Evolutionary conservation across 2,329 filamentous ascomycete genomes (phyloP), one percentile per base, ranked within the genome.

Genomic region (Coleophoma crateriformis): DNA sequence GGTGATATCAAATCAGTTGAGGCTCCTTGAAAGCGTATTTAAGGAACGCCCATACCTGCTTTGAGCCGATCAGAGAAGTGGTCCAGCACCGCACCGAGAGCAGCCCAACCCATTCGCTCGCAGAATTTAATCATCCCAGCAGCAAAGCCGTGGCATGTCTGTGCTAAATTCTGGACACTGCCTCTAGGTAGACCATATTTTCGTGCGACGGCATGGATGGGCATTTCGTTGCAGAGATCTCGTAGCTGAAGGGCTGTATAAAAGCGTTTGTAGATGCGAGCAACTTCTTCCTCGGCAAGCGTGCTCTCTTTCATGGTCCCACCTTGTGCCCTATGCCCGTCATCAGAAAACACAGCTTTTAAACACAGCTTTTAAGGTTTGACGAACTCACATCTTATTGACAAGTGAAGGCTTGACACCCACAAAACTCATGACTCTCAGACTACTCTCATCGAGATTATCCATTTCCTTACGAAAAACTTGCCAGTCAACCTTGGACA

Each of bases 81-180:
- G 56, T 90, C 85, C 33, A 90, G 71, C 7, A 85, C 82, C 4
- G 83, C 84, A 7, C 82, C 81, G 63, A 90, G 78, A 58, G 86
- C 81, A 1, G 78, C 79, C 85, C 86, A 90, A 2, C 77, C 81
- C 87, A 91, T 89, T 15, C 81, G 76, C 56, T 88, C 77, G 61
- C 87, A 90, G 61, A 90, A 90, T 56, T 87, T 89, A 52, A 90
- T 81, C 74, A 90, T 88, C 3, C 86, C 86, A 2, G 85, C 84
- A 3, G 86, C 87, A 60, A 90, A 91, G 0, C 87, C 87, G 55
- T 89, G 82, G 56, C 87, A 90, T 1, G 83, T 86, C 58, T 89
- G 85, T 2, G 85, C 80, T 2, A 90, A 72, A 17, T 76, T 87
- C 65, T 91, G 87, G 11, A 90, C 80, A 5, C 78, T 75, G 2